Evolutionary conservation across 257 asterid species (phyloP).

Genomic region (Mitragyna speciosa): DNA sequence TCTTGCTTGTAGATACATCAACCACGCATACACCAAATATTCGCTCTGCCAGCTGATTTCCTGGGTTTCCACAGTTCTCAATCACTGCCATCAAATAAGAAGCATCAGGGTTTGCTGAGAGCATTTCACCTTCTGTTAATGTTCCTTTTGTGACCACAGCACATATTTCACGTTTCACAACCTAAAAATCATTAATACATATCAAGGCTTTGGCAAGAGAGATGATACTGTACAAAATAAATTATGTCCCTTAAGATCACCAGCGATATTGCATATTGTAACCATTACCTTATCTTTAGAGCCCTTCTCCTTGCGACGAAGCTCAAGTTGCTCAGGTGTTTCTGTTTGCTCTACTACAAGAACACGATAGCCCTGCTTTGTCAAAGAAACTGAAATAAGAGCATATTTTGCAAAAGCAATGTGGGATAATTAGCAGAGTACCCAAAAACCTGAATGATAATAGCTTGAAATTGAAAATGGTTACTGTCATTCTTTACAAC

Average conservation of each 20-base stretch:
- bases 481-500: slow-evolving; percentile 34
- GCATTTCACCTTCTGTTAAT: slow-evolving; percentile 86
- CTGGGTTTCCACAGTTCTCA: slow-evolving; percentile 61
- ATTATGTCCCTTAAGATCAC: neutral
- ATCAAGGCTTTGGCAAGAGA: slow-evolving; percentile 21
- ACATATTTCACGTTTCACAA: slow-evolving; percentile 92
- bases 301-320: slow-evolving; percentile 85
- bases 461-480: slow-evolving; percentile 8
- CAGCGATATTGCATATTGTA: slow-evolving; percentile 20
- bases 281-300: slow-evolving; percentile 80
- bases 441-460: slow-evolving; percentile 2
- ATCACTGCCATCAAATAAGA: slow-evolving; percentile 81
- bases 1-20: slow-evolving; percentile 84
- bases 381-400: slow-evolving; percentile 24
- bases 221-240: slow-evolving; percentile 7
- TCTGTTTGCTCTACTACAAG: slow-evolving; percentile 99
- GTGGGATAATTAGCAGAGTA: neutral
- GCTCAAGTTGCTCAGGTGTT: slow-evolving; percentile 95
- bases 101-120: slow-evolving; percentile 77
- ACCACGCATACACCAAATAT: slow-evolving; percentile 73
- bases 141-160: slow-evolving; percentile 94
- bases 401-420: slow-evolving; percentile 13
- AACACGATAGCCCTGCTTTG: slow-evolving; percentile 82
- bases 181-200: slow-evolving; percentile 44
- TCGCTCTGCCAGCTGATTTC: slow-evolving; percentile 44